Conservation (phyloP, 2,329 filamentous ascomycete species). For the Fusarium goolgardi region DNA sequence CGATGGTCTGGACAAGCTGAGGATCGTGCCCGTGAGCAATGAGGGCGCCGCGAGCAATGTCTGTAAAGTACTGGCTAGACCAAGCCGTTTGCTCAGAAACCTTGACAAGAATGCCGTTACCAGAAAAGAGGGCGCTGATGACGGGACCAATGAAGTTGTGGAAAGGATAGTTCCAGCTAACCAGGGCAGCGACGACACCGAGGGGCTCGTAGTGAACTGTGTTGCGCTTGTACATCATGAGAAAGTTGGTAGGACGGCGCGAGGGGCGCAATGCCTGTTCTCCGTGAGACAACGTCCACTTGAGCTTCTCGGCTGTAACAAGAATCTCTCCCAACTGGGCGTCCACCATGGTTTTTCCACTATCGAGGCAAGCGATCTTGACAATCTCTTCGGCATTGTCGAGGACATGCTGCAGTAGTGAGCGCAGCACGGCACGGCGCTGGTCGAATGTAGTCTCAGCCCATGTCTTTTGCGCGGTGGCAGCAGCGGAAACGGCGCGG, state of each 20-base stretch:
- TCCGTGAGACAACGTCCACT: constrained; percentile 93
- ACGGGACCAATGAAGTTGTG: constrained; percentile 94
- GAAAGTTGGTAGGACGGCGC: constrained; percentile 83
- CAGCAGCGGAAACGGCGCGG: constrained; percentile 77
- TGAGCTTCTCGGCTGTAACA: constrained; percentile 91
- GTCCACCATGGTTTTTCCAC: constrained; percentile 96
- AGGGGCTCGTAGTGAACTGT: constrained; percentile 91
- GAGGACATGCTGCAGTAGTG: constrained; percentile 83
- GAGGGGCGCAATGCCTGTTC: constrained; percentile 81
- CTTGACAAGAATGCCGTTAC: constrained; percentile 93
- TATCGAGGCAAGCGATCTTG: constrained; percentile 86
- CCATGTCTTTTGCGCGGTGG: constrained; percentile 82
- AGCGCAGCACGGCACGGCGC: constrained; percentile 81
- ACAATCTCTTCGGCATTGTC: constrained; percentile 92
- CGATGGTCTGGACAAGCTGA: constrained; percentile 83
- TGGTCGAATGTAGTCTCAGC: constrained; percentile 79
- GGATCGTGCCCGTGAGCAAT: constrained; percentile 84
- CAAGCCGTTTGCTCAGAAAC: constrained; percentile 95
- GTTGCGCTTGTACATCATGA: constrained; percentile 97
- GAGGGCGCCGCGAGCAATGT: constrained; percentile 82
- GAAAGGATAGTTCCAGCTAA: constrained; percentile 98
- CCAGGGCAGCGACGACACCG: constrained; percentile 90
- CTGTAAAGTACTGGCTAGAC: constrained; percentile 85
- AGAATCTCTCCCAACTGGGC: constrained; percentile 94
- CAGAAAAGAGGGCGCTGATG: constrained; percentile 89